Base-by-base conservation (phyloP, 805 yeast genomes). In the Lipomyces yamanashiensis region DNA sequence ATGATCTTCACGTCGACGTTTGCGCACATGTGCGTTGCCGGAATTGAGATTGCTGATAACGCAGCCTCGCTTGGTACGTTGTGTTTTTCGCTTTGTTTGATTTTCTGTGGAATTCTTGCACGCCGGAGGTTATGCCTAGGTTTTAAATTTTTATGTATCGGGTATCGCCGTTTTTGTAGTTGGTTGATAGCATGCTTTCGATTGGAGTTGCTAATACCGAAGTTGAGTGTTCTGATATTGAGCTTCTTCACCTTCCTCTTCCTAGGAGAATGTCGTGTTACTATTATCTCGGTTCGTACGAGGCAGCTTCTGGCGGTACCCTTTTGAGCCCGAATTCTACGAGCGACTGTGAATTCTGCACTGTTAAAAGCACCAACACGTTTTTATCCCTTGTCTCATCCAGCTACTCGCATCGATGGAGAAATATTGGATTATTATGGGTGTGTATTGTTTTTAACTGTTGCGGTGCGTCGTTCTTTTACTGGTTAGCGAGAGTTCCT, bases 81-180 rank as follows among this genome's bases (percentile, higher is more conserved):
- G 69, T 74, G 82, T 63, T 82, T 84, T 74, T 78, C 87, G 43
- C 82, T 88, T 71, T 75, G 83, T 70, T 80, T 87, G 62, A 78
- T 86, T 17, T 88, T 89, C 78, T 82, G 89, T 74, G 90, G 92
- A 78, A 88, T 87, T 58, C 78, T 86, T 60, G 90, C 85, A 82
- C 85, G 10, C 77, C 78, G 6, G 43, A 67, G 2, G 75, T 80
- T 56, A 82, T 89, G 87, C 95, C 96, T 10, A 86, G 90, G 0
- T 90, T 90, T 78, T 90, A 95, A 96, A 85, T 84, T 48, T 90
- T 88, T 74, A 88, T 90, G 92, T 87, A 88, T 83, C 82, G 88
- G 70, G 81, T 80, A n/a, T 86, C 90, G 34, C 95, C 81, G 10
- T 84, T 82, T 75, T 88, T 93, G 0, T 90, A 90, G 72, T 83